Percentiles rank a stretch among this genome's conserved stretches.
These are phyloP conservation scores for Kurtzmaniella quercitrusa DNA, from an alignment of 1,139 yeast genomes.

Conservation along the genomic window DNA sequence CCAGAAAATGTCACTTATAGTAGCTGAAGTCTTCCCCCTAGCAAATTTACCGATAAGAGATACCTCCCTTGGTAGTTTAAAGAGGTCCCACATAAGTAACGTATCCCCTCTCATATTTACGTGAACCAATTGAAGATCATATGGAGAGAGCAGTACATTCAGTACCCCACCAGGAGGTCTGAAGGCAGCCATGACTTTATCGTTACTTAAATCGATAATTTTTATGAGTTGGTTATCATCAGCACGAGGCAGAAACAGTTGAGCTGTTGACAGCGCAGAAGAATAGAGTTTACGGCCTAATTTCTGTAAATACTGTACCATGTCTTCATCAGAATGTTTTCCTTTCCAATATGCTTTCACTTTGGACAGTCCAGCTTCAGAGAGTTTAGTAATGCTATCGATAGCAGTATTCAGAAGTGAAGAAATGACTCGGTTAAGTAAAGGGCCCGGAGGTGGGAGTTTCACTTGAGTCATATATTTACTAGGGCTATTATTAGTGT, in stretches of 20 bases:
- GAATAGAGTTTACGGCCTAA: slow-evolving; percentile 31
- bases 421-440: slow-evolving; percentile 43
- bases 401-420: slow-evolving; percentile 49
- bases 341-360: slow-evolving; percentile 32
- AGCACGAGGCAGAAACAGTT: slow-evolving; percentile 21
- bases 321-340: slow-evolving; percentile 14
- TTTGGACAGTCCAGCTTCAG: slow-evolving; percentile 45
- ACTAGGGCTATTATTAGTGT: background rate
- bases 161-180: slow-evolving; percentile 64
- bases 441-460: slow-evolving; percentile 42
- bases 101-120: slow-evolving; percentile 58
- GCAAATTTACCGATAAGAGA: slow-evolving; percentile 55
- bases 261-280: slow-evolving; percentile 32
- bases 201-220: slow-evolving; percentile 45
- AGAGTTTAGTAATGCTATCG: slow-evolving; percentile 48
- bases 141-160: slow-evolving; percentile 56
- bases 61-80: slow-evolving; percentile 48
- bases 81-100: slow-evolving; percentile 61
- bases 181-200: slow-evolving; percentile 46
- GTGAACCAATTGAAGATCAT: slow-evolving; percentile 57
- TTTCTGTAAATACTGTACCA: slow-evolving; percentile 22
- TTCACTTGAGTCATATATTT: slow-evolving; percentile 38
- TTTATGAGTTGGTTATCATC: slow-evolving; percentile 34
- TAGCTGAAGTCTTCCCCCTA: slow-evolving; percentile 63
- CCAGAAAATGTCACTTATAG: slow-evolving; percentile 53